These are phyloP conservation scores for Sporothrix brunneoviolacea DNA, from an alignment of 2,329 filamentous ascomycete species.

Conservation along the genomic window DNA sequence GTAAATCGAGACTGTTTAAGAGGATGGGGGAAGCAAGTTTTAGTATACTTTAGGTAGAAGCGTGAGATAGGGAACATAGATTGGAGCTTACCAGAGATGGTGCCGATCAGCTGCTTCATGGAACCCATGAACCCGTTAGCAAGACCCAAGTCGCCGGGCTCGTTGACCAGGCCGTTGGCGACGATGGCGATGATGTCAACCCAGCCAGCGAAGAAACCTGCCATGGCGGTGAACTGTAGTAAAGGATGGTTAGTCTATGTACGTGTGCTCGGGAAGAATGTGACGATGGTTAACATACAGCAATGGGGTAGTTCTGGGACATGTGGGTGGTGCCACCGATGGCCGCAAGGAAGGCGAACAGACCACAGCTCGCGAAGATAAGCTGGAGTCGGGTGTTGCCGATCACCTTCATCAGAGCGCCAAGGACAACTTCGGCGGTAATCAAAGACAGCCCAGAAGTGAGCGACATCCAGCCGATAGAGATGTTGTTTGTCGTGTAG, in stretches of 20 bases:
- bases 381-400: constrained; percentile 11
- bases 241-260: no score
- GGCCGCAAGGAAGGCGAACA: constrained; percentile 12
- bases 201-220: constrained; percentile 15
- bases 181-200: constrained; percentile 12
- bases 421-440: constrained; percentile 8
- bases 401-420: constrained; percentile 5
- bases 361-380: not conserved
- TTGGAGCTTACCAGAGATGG: no score
- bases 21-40: no score
- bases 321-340: constrained; percentile 13
- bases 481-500: constrained; percentile 17
- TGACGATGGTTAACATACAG: no score
- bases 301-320: constrained; percentile 6
- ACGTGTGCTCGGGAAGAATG: no score
- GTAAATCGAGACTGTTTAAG: constrained; percentile 15
- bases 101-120: constrained; percentile 13
- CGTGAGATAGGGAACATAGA: not conserved
- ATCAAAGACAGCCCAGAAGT: constrained; percentile 5
- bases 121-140: constrained; percentile 16
- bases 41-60: no score
- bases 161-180: constrained; percentile 15
- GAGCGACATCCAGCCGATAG: constrained; percentile 11
- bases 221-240: constrained; percentile 16
- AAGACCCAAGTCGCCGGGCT: constrained; percentile 14